Percentiles rank a stretch among this genome's conserved stretches.
phyloP scores from a whole-genome alignment of 148 eudicot species.

The Diospyros lotus region DNA sequence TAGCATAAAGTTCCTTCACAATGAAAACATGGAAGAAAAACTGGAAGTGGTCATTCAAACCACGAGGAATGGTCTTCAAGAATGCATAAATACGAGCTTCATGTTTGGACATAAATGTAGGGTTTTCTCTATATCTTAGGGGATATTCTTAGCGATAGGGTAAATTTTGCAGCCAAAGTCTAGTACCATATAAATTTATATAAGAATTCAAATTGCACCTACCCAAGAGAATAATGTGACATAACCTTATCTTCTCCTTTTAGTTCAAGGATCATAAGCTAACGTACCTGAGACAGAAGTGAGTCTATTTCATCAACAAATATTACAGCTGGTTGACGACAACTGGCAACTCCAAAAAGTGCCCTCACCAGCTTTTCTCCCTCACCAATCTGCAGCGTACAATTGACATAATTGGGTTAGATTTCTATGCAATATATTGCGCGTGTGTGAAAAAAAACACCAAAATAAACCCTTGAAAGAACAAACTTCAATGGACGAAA shows the following conservation, averaged over 20 bases:
- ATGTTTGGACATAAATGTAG: background rate
- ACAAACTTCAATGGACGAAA: no score
- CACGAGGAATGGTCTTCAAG: background rate
- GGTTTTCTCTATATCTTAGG: background rate
- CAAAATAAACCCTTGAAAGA: no score
- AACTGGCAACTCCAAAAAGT: slow-evolving; percentile 97
- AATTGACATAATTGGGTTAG: slow-evolving; percentile 8
- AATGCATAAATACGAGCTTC: background rate
- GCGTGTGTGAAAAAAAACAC: no score
- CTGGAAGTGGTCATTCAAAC: background rate
- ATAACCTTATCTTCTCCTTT: slow-evolving; percentile 1
- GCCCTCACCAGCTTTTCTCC: slow-evolving; percentile 99
- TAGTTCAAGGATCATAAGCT: slow-evolving; percentile 9
- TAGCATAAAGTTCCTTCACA: slow-evolving; percentile 12
- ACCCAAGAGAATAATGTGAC: background rate
- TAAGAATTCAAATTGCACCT: no score
- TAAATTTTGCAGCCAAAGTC: background rate
- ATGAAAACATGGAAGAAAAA: background rate
- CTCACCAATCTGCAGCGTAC: slow-evolving; percentile 75
- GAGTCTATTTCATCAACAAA: slow-evolving; percentile 99
- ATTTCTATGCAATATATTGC: slow-evolving; percentile 4
- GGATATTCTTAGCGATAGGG: background rate
- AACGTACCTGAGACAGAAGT: slow-evolving; percentile 85
- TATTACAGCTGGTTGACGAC: slow-evolving; percentile 99
- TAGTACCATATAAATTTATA: background rate